A percentile compares a stretch with the other conserved stretches of the same genome.
Conservation (phyloP, 2,329 filamentous ascomycete species). For the Orbilia javanica region DNA sequence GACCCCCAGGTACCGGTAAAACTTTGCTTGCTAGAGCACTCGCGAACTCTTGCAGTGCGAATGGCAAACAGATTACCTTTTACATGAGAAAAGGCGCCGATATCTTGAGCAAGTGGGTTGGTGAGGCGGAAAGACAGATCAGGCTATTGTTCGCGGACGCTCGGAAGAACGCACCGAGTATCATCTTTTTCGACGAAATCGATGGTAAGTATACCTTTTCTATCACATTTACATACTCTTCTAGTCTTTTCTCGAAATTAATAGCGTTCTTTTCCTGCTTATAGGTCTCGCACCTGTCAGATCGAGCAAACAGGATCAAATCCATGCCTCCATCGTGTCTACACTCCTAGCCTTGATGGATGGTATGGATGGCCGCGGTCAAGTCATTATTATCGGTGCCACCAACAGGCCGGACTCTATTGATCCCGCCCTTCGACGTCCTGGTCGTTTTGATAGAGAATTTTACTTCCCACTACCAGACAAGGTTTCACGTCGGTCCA, state of each 20-base stretch:
- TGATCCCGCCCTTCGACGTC: slow-evolving; percentile 91
- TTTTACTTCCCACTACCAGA: slow-evolving; percentile 97
- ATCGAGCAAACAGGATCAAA: slow-evolving; percentile 98
- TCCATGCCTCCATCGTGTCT: slow-evolving; percentile 96
- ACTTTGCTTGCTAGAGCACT: slow-evolving; percentile 94
- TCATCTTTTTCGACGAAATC: slow-evolving; percentile 99
- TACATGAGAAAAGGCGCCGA: slow-evolving; percentile 99
- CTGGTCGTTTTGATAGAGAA: slow-evolving; percentile 94
- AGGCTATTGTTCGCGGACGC: slow-evolving; percentile 95
- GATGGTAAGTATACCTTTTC: slow-evolving; percentile 73
- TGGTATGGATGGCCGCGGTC: slow-evolving; percentile 96
- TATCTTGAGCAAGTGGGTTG: slow-evolving; percentile 98
- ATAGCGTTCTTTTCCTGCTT: background rate
- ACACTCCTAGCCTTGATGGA: slow-evolving; percentile 96
- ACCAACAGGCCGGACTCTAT: slow-evolving; percentile 97
- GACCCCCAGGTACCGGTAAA: slow-evolving; percentile 96
- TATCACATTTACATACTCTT: background rate
- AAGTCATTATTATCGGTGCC: slow-evolving; percentile 98
- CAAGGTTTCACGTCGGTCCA: slow-evolving; percentile 81
- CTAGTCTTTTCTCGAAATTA: slow-evolving; percentile 11
- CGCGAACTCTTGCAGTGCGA: slow-evolving; percentile 83
- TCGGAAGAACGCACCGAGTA: slow-evolving; percentile 93
- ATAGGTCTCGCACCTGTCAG: slow-evolving; percentile 85
- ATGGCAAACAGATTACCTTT: slow-evolving; percentile 95
- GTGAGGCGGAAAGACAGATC: slow-evolving; percentile 95